These are phyloP conservation scores for Aspergillus flavus DNA, from an alignment of 2,329 filamentous ascomycete genomes.

Conservation along the genomic window DNA sequence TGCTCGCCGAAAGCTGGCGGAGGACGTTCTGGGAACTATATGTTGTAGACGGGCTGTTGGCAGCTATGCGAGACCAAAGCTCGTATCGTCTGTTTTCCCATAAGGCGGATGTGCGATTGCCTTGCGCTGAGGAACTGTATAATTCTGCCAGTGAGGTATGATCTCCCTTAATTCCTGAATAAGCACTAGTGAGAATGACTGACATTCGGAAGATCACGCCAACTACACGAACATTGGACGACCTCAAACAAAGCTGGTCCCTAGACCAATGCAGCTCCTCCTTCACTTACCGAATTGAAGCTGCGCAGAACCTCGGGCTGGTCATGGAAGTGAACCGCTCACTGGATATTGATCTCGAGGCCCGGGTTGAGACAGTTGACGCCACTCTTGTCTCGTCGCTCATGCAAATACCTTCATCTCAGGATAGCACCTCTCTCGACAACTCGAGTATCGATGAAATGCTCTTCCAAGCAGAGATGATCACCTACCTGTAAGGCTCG, in stretches of 20 bases:
- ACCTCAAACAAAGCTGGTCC: constrained; percentile 62
- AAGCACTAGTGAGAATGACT: not conserved
- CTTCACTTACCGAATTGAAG: constrained; percentile 77
- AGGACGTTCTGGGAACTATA: constrained; percentile 85
- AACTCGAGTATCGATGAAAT: constrained; percentile 69
- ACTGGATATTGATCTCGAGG: constrained; percentile 24
- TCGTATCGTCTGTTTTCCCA: constrained; percentile 40
- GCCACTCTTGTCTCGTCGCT: constrained; percentile 61
- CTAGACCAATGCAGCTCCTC: constrained; percentile 70
- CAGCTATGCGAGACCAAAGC: constrained; percentile 57
- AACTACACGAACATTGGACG: constrained; percentile 55
- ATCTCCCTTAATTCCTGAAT: not conserved
- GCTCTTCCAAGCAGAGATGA: constrained; percentile 34
- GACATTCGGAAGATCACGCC: constrained; percentile 54
- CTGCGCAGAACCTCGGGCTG: constrained; percentile 70
- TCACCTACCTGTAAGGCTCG: constrained; percentile 29
- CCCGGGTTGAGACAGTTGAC: constrained; percentile 54
- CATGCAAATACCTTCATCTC: constrained; percentile 69
- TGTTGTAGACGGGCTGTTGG: constrained; percentile 75
- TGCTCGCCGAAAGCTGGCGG: constrained; percentile 79
- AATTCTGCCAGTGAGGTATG: constrained; percentile 17
- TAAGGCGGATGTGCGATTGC: constrained; percentile 65
- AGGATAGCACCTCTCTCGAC: constrained; percentile 63
- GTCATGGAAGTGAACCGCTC: constrained; percentile 56
- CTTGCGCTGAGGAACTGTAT: constrained; percentile 71